Percentiles rank a stretch among this genome's conserved stretches.
These are phyloP conservation scores for Talaromyces sp. DNA, from an alignment of 2,329 filamentous ascomycete genomes.

Conservation along the genomic window DNA sequence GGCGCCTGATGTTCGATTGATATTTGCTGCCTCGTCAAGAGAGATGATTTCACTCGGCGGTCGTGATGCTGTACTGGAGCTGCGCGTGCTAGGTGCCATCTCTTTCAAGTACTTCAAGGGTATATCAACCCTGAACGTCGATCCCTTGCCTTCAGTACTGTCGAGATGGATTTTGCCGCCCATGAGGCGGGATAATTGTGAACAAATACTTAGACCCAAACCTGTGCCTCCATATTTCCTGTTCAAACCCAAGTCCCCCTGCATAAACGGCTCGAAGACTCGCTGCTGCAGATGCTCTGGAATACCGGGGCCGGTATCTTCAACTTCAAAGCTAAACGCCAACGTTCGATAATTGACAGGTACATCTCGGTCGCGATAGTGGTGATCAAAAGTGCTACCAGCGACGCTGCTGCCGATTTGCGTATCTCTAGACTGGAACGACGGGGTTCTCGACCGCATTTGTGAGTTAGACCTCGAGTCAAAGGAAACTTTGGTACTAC, in stretches of 20 bases:
- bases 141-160: conserved; percentile 70
- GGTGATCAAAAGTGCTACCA: conserved; percentile 9
- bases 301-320: conserved; percentile 85
- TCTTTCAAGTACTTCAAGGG: conserved; percentile 74
- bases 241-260: conserved; percentile 83
- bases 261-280: conserved; percentile 92
- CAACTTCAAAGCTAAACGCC: conserved; percentile 80
- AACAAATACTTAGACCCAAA: conserved; percentile 81
- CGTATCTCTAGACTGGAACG: conserved; percentile 23
- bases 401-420: conserved; percentile 26
- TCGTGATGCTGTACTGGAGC: conserved; percentile 29
- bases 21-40: conserved; percentile 26
- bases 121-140: conserved; percentile 77
- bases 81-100: conserved; percentile 47
- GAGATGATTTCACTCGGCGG: conserved; percentile 29
- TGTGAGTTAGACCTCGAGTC: conserved; percentile 31
- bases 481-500: conserved; percentile 45
- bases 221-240: conserved; percentile 90
- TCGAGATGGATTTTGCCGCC: conserved; percentile 68
- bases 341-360: conserved; percentile 62
- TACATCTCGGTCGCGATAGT: conserved; percentile 29
- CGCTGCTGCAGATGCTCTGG: conserved; percentile 70
- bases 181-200: conserved; percentile 80
- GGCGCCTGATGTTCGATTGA: conserved; percentile 21
- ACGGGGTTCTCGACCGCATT: conserved; percentile 18